Conservation (phyloP, 805 yeast genomes). For the Komagataella ulmi region DNA sequence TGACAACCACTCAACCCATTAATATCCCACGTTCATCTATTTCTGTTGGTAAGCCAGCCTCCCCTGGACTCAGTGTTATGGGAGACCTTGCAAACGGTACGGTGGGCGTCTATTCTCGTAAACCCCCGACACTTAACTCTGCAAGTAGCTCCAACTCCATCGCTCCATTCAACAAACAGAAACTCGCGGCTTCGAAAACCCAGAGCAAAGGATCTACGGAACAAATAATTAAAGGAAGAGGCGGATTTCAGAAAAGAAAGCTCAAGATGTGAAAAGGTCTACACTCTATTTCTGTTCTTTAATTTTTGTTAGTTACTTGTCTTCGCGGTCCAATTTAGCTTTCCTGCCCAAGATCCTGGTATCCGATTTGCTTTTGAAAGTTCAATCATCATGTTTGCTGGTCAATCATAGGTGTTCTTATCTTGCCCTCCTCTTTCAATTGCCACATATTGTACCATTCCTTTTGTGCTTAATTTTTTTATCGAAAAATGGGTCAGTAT, state of each 20-base stretch:
- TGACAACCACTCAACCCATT: constrained; percentile 12
- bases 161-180: background rate
- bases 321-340: background rate
- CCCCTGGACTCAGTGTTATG: background rate
- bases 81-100: background rate
- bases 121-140: background rate
- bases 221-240: background rate
- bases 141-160: background rate
- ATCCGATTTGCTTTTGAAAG: too few relatives aligned
- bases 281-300: too few relatives aligned
- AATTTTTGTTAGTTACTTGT: background rate
- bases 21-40: constrained; percentile 7
- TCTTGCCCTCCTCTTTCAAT: too few relatives aligned
- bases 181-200: background rate
- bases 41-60: background rate
- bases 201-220: background rate
- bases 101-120: background rate
- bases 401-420: too few relatives aligned
- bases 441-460: too few relatives aligned
- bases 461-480: too few relatives aligned
- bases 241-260: background rate
- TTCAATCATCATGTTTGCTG: too few relatives aligned
- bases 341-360: background rate
- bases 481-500: too few relatives aligned
- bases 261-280: background rate